Evolutionary conservation across 1,139 yeast genomes (phyloP), one percentile per base, ranked within the genome.

Genomic region (Taphrina deformans): DNA sequence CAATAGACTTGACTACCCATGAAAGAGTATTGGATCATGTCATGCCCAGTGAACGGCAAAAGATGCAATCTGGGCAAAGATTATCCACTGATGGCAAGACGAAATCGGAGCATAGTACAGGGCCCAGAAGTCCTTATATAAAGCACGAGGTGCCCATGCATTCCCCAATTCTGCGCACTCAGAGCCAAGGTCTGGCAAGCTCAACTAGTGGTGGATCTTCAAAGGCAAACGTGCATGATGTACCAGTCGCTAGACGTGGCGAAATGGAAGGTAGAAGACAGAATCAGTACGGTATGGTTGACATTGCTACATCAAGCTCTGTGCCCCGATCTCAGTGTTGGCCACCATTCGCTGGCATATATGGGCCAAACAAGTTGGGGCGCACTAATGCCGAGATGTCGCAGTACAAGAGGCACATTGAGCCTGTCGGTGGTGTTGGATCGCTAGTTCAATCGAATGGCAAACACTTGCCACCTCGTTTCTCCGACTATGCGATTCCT

Each of bases 301-400:
- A 38, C n/a, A n/a, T 38, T 7, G 2, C 41, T 38, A 14, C 41
- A 18, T 18, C 41, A 7, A n/a, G n/a, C 41, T 12, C 41, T n/a
- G 18, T 38, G 12, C 27, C 48, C 21, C 48, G 48, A 21, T 10
- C 48, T 5, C 48, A 44, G 48, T 21, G 24, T n/a, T 44, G 48
- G 48, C 48, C 48, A 44, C 48, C 48, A 21, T 23, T 21, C 12
- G 41, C 41, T 4, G n/a, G 27, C 26, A n/a, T 10, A 4, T 44
- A 44, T 44, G 27, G 24, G 10, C 48, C 29, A 12, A 18, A 23
- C 48, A 44, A 44, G 48, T 21, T 21, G 18, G 27, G 24, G n/a
- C 48, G 48, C 27, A 44, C n/a, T 21, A 44, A 44, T 21, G 48
- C 48, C 27, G 27, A 44, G 27, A 9, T 44, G 48, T 44, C 48